Evolutionary conservation across 1,284 basidiomycete species (phyloP).

Genomic region (Apiotrichum montevideense): DNA sequence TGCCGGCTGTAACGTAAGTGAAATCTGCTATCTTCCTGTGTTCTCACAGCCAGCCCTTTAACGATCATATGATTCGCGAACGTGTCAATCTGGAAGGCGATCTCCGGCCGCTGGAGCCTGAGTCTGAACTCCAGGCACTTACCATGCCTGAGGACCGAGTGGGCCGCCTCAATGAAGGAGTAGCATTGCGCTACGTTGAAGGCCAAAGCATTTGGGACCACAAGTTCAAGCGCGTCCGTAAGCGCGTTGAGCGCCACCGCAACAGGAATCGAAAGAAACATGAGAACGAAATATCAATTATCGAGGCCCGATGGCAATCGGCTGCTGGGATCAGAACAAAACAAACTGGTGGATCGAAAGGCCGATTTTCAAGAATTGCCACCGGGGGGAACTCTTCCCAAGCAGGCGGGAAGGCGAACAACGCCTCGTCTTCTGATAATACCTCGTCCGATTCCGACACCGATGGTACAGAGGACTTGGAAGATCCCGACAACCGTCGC

Average conservation of each 20-base stretch:
- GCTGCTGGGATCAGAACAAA: background rate
- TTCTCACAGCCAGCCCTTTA: conserved; percentile 32
- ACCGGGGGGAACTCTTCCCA: too few species aligned
- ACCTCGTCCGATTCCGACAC: too few species aligned
- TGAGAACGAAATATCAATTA: conserved; percentile 23
- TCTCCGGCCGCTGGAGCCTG: conserved; percentile 70
- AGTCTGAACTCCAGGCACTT: conserved; percentile 60
- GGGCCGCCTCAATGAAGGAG: conserved; percentile 51
- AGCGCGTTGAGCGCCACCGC: conserved; percentile 36
- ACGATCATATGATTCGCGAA: conserved; percentile 71
- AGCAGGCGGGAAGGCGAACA: too few species aligned
- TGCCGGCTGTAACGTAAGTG: conserved; percentile 51
- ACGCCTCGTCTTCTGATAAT: too few species aligned
- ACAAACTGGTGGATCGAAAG: background rate
- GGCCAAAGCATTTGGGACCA: conserved; percentile 46
- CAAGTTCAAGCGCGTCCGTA: conserved; percentile 32
- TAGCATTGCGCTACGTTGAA: conserved; percentile 45
- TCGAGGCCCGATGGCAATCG: conserved; percentile 1
- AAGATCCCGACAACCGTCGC: background rate
- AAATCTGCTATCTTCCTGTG: too few species aligned
- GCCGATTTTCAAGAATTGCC: too few species aligned
- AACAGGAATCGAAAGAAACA: conserved; percentile 37
- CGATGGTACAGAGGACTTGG: background rate
- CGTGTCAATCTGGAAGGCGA: conserved; percentile 72
- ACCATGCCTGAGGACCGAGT: conserved; percentile 57